These are phyloP conservation scores for Gossypium trilobum DNA, from an alignment of 441 rosid species.

Conservation along the genomic window DNA sequence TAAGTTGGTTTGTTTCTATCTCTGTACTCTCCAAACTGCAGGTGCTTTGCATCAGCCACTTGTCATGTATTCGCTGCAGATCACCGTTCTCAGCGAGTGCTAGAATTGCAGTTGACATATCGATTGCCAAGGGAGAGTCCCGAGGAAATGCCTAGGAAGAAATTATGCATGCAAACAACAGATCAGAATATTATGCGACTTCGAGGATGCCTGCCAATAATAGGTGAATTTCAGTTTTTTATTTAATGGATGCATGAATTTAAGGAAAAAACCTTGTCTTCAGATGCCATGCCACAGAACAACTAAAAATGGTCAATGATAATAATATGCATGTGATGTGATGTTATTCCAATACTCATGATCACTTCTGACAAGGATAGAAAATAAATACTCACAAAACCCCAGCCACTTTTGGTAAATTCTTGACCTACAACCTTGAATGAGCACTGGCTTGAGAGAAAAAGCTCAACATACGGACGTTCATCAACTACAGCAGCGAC, in stretches of 20 bases:
- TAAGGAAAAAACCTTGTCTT: background rate
- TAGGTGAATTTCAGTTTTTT: background rate
- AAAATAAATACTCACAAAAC: conserved; percentile 56
- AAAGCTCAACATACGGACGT: conserved; percentile 62
- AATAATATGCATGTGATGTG: background rate
- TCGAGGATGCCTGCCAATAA: background rate
- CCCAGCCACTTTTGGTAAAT: conserved; percentile 85
- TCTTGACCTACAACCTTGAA: conserved; percentile 70
- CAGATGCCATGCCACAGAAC: background rate
- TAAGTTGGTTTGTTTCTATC: conserved; percentile 60
- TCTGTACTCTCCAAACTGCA: conserved; percentile 54
- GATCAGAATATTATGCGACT: background rate
- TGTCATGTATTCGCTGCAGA: conserved; percentile 83
- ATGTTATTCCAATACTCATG: background rate
- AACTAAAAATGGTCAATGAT: conserved; percentile 3
- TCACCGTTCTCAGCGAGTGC: conserved; percentile 76
- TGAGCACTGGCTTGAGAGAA: conserved; percentile 64
- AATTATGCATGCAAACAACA: background rate
- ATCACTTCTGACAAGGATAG: background rate
- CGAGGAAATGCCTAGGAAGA: conserved; percentile 63
- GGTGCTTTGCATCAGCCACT: conserved; percentile 61
- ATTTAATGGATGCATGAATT: background rate
- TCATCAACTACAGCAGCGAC: conserved; percentile 86
- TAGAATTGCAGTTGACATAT: conserved; percentile 74
- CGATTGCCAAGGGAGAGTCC: conserved; percentile 74